Base-by-base conservation (phyloP, 805 yeast genomes). In the Dipodascus albidus region DNA sequence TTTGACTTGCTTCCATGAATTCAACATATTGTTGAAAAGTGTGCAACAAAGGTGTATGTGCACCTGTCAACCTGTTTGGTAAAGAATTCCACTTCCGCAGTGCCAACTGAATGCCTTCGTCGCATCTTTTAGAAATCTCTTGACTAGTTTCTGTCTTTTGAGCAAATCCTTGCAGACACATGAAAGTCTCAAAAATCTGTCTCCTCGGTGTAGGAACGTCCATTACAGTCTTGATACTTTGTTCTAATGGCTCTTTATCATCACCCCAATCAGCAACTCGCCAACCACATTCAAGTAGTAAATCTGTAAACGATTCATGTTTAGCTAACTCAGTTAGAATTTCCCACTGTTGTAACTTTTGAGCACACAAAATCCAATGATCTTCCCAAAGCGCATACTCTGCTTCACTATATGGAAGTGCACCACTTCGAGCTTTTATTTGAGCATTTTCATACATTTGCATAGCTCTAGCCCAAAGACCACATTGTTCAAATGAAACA, bases 231-330 rank as follows among this genome's bases (percentile, higher is more conserved):
- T 89, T 87, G 23, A 93, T 95, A 1, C 96, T 85, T 63, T 87
- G 96, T 64, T 90, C 97, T 41, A 93, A 72, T 0, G 98, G 93
- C 59, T 91, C 98, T 58, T 90, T 78, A 63, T 95, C 99, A 6
- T 95, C 83, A 56, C 83, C 84, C 99, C 99, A 93, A 64, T 93
- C 98, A 4, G 99, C 97, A 42, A 93, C 95, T 63, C 99, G 77
- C 99, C 99, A 93, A 41, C 98, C 99, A 76, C 99, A 95, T 67
- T 93, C 99, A n/a, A 93, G 73, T 23, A 95, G 71, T 58, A 93
- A 74, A 63, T 93, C 99, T 0, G 97, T 89, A 65, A 91, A 95
- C 0, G 97, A 97, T 73, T 95, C 99, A 64, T 95, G 98, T 61
- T 91, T 89, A 1, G 99, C 97, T 27, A 95, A 74, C 62, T 93